A percentile compares a stretch with the other conserved stretches of the same genome.
These are phyloP conservation scores for Nissolia schottii DNA, from an alignment of 306 rosid species.

Conservation along the genomic window DNA sequence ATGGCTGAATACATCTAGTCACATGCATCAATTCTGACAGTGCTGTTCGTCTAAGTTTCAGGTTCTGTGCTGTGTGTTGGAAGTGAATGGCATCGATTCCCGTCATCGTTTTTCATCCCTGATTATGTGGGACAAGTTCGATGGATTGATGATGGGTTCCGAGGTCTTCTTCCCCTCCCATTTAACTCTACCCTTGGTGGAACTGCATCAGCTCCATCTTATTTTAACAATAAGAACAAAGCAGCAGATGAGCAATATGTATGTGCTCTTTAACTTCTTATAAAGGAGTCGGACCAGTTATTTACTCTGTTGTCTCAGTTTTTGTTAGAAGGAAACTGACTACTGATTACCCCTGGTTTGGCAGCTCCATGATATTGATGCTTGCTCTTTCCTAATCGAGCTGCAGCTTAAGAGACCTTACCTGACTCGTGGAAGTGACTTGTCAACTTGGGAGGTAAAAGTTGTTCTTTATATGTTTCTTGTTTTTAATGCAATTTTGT, in stretches of 20 bases:
- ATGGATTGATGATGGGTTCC: constrained; percentile 95
- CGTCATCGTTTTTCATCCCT: constrained; percentile 89
- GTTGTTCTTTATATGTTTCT: not conserved
- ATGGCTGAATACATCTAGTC: too few species aligned
- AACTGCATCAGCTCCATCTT: constrained; percentile 82
- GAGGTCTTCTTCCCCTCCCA: constrained; percentile 90
- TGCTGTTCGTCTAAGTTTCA: constrained; percentile 28
- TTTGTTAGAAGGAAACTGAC: constrained; percentile 23
- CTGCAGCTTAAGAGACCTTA: constrained; percentile 84
- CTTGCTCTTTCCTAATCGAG: constrained; percentile 89
- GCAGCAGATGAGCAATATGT: constrained; percentile 84
- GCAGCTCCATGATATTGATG: constrained; percentile 69
- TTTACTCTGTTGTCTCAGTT: not conserved
- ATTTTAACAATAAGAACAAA: constrained; percentile 77
- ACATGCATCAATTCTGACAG: too few species aligned
- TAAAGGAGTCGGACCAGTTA: not conserved
- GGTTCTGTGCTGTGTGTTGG: constrained; percentile 89
- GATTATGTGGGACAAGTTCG: constrained; percentile 68
- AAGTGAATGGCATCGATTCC: constrained; percentile 95
- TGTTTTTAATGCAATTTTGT: not conserved
- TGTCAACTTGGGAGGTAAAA: constrained; percentile 82
- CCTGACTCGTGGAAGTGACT: constrained; percentile 76
- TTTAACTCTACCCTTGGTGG: constrained; percentile 92
- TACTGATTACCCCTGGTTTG: constrained; percentile 7
- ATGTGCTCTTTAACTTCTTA: constrained; percentile 6